phyloP scores from a whole-genome alignment of 805 yeast species.

The Saturnispora hagleri region DNA sequence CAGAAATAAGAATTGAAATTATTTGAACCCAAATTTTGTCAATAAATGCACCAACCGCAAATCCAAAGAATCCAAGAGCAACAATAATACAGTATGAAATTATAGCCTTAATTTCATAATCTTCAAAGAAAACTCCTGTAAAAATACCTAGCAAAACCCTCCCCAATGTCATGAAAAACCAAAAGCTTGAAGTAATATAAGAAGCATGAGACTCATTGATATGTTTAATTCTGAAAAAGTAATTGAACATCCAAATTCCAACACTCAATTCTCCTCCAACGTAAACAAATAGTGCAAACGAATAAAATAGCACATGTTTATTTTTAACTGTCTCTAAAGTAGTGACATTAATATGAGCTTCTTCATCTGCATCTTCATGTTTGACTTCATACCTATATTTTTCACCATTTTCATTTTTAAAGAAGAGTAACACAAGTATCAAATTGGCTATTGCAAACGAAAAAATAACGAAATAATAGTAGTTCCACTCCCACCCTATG shows the following conservation, averaged over 20 bases:
- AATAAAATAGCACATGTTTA: slow-evolving; percentile 32
- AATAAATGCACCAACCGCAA: slow-evolving; percentile 27
- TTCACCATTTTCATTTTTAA: slow-evolving; percentile 17
- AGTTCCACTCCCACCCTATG: slow-evolving; percentile 34
- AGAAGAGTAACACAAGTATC: slow-evolving; percentile 22
- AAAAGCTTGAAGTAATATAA: slow-evolving; percentile 40
- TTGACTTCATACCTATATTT: too few relatives aligned
- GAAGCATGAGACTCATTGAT: slow-evolving; percentile 33
- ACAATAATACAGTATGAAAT: slow-evolving; percentile 29
- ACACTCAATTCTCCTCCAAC: slow-evolving; percentile 46
- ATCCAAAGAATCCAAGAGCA: slow-evolving; percentile 23
- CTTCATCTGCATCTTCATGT: too few relatives aligned
- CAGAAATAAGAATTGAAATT: slow-evolving; percentile 32
- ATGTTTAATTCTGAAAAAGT: slow-evolving; percentile 32
- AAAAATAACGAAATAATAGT: slow-evolving; percentile 34
- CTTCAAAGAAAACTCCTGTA: slow-evolving; percentile 36
- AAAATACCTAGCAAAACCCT: slow-evolving; percentile 39
- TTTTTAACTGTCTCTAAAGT: slow-evolving; percentile 24
- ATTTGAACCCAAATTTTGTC: slow-evolving; percentile 23
- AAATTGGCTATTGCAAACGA: slow-evolving; percentile 22
- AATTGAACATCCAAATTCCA: slow-evolving; percentile 46
- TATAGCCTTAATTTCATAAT: slow-evolving; percentile 33
- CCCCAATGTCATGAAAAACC: slow-evolving; percentile 44
- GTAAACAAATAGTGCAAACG: slow-evolving; percentile 36
- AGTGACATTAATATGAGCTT: not conserved